Evolutionary conservation across 1,284 basidiomycete genomes (phyloP).

Genomic region (Austroboletus olivaceoglutinosus): DNA sequence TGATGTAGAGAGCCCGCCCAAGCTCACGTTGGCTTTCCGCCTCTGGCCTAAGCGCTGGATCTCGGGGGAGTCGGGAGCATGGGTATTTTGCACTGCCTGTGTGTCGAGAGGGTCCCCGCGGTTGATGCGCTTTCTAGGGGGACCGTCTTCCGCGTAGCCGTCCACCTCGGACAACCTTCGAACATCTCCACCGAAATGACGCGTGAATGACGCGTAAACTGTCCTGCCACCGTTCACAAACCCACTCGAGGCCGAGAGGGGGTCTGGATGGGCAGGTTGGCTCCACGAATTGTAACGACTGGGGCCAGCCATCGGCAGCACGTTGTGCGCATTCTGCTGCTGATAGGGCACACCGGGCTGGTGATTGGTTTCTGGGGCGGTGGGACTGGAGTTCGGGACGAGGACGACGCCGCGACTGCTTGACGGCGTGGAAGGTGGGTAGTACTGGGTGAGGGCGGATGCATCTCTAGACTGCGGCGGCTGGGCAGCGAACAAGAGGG

Average conservation of each 20-base stretch:
- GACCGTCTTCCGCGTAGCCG: conserved; percentile 49
- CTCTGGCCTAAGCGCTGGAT: conserved; percentile 52
- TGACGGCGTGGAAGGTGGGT: conserved; percentile 37
- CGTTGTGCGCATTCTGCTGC: conserved; percentile 38
- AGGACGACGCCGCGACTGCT: conserved; percentile 51
- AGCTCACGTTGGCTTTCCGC: conserved; percentile 39
- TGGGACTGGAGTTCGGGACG: conserved; percentile 72
- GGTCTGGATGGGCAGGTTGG: conserved; percentile 45
- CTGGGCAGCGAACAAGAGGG: conserved; percentile 34
- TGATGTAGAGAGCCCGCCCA: conserved; percentile 46
- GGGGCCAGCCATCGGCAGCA: conserved; percentile 41
- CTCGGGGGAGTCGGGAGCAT: conserved; percentile 52
- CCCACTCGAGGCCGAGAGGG: conserved; percentile 58
- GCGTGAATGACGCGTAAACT: conserved; percentile 50
- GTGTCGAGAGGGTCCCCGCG: conserved; percentile 45
- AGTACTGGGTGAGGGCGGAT: conserved; percentile 46
- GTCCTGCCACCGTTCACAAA: conserved; percentile 46
- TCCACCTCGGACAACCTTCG: conserved; percentile 38
- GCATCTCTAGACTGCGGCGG: conserved; percentile 60
- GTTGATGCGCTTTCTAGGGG: conserved; percentile 67
- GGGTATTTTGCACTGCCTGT: conserved; percentile 13
- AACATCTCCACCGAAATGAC: conserved; percentile 38
- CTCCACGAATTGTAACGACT: conserved; percentile 39
- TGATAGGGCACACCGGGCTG: conserved; percentile 39
- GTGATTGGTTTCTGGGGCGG: conserved; percentile 38